Evolutionary conservation across 768 basidiomycete species (phyloP).

Genomic region (Amanita fuliginea): DNA sequence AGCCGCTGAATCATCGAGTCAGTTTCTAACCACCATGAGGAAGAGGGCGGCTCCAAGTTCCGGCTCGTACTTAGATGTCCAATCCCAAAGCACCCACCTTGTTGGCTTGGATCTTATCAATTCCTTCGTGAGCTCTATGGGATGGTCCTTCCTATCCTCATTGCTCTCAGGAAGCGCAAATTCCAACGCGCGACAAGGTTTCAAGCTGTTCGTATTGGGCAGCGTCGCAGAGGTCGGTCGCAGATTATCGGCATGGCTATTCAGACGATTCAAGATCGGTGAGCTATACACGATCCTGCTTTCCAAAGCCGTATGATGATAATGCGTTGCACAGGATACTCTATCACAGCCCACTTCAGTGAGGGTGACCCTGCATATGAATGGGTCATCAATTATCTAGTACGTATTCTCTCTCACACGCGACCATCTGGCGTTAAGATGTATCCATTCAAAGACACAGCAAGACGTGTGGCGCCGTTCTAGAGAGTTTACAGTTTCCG

Average conservation of each 20-base stretch:
- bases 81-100: background rate
- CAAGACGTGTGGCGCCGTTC: constrained; percentile 33
- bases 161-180: constrained; percentile 11
- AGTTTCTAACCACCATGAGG: no score
- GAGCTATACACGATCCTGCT: constrained; percentile 9
- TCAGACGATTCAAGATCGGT: constrained; percentile 28
- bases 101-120: background rate
- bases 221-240: constrained; percentile 28
- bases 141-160: constrained; percentile 24
- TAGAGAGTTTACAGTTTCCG: constrained; percentile 27
- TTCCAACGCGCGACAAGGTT: constrained; percentile 16
- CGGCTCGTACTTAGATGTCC: background rate
- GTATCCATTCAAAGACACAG: constrained; percentile 19
- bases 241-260: constrained; percentile 18
- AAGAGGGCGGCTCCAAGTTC: no score
- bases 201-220: constrained; percentile 22
- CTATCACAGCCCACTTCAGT: constrained; percentile 32
- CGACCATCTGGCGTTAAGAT: background rate
- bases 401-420: constrained; percentile 10
- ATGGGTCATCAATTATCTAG: constrained; percentile 35
- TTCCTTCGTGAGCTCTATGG: constrained; percentile 19
- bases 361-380: constrained; percentile 38
- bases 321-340: constrained; percentile 21
- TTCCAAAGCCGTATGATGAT: background rate
- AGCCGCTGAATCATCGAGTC: no score